A percentile compares a stretch with the other conserved stretches of the same genome.
phyloP scores from a whole-genome alignment of 2,329 filamentous ascomycete species.

The Hymenoscyphus repandus region DNA sequence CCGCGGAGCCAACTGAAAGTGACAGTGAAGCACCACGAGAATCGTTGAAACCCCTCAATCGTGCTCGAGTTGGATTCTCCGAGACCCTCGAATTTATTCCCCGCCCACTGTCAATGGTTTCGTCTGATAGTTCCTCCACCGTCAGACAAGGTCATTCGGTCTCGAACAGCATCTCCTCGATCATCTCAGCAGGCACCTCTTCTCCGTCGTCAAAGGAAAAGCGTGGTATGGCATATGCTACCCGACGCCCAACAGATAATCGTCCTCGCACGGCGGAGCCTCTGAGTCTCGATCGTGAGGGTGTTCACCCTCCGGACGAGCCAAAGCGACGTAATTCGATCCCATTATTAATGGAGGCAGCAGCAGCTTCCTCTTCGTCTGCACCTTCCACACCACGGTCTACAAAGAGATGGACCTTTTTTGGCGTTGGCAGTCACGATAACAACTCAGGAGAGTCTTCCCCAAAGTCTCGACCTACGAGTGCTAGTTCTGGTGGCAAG shows the following conservation, averaged over 20 bases:
- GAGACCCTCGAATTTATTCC: conserved; percentile 81
- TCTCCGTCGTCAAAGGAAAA: conserved; percentile 36
- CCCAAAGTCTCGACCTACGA: conserved; percentile 44
- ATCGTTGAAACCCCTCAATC: conserved; percentile 33
- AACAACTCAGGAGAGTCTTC: conserved; percentile 35
- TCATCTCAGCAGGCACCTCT: conserved; percentile 57
- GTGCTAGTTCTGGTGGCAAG: conserved; percentile 34
- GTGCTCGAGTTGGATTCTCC: conserved; percentile 73
- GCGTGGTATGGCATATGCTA: conserved; percentile 35
- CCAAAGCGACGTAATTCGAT: conserved; percentile 51
- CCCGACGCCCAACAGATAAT: conserved; percentile 40
- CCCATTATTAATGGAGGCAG: conserved; percentile 42
- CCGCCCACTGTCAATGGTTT: conserved; percentile 76
- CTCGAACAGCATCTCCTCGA: conserved; percentile 74
- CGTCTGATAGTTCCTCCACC: conserved; percentile 77
- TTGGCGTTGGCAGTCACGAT: conserved; percentile 22
- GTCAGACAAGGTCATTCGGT: conserved; percentile 65
- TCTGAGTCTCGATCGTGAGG: conserved; percentile 44
- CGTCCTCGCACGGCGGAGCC: conserved; percentile 68
- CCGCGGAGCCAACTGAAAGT: conserved; percentile 1
- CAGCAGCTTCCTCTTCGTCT: conserved; percentile 20
- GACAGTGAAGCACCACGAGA: conserved; percentile 10
- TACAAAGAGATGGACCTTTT: conserved; percentile 32
- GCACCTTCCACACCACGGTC: conserved; percentile 30
- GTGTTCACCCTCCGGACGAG: conserved; percentile 35